Percentiles rank a stretch among this genome's conserved stretches.
Conservation (phyloP, 2,329 filamentous ascomycete species). For the Metarhizium humberi region DNA sequence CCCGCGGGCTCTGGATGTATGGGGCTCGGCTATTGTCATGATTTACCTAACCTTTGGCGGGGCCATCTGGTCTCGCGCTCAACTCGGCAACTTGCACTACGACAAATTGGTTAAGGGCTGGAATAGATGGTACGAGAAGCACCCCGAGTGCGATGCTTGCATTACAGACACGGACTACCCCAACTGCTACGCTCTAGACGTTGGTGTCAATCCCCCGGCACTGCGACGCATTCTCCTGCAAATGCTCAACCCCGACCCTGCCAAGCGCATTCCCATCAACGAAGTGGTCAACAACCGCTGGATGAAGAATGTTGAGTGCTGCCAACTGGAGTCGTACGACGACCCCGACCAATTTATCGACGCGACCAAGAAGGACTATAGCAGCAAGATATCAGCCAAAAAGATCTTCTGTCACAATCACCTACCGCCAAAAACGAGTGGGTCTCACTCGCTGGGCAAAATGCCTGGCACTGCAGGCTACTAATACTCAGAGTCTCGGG, state of each 20-base stretch:
- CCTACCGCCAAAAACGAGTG: constrained; percentile 36
- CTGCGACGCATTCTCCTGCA: constrained; percentile 63
- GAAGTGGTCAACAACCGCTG: constrained; percentile 63
- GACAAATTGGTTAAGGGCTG: constrained; percentile 56
- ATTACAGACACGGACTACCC: constrained; percentile 56
- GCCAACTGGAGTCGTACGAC: constrained; percentile 61
- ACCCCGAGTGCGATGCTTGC: constrained; percentile 27
- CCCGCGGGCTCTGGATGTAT: constrained; percentile 73
- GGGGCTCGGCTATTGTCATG: constrained; percentile 79
- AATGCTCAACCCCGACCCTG: constrained; percentile 76
- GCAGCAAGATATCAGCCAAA: constrained; percentile 30
- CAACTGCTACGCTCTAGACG: constrained; percentile 55
- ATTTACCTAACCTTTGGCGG: constrained; percentile 65
- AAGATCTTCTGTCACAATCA: constrained; percentile 53
- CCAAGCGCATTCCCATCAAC: constrained; percentile 58
- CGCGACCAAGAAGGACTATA: constrained; percentile 44
- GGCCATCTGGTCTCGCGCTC: constrained; percentile 65
- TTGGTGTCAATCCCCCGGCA: constrained; percentile 53
- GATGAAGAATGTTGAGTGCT: constrained; percentile 69
- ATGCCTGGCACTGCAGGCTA: constrained; percentile 49
- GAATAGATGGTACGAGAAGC: constrained; percentile 55
- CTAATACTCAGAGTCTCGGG: constrained; percentile 17
- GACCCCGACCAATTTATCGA: constrained; percentile 54
- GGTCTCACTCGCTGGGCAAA: constrained; percentile 40
- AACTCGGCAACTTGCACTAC: constrained; percentile 48